These are phyloP conservation scores for Aschersonia sp. DNA, from an alignment of 2,329 filamentous ascomycete genomes.

Conservation along the genomic window DNA sequence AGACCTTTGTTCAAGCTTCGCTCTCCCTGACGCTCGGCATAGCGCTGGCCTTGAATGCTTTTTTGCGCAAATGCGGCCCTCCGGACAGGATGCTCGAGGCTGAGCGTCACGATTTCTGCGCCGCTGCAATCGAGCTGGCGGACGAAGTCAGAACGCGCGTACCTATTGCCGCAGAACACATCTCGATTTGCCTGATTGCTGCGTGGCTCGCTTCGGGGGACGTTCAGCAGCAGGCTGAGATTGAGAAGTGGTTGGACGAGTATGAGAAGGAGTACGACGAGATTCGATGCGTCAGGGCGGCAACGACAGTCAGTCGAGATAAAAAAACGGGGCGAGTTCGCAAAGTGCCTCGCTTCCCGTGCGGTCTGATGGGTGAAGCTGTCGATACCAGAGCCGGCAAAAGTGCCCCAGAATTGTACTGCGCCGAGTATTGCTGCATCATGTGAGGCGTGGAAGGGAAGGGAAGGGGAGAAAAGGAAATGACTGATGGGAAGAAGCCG, in stretches of 20 bases:
- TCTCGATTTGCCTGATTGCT: constrained; percentile 11
- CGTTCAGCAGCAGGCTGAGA: not conserved
- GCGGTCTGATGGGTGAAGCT: not conserved
- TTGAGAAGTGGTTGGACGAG: constrained; percentile 6
- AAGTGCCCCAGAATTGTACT: not conserved
- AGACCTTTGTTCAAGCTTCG: constrained; percentile 4
- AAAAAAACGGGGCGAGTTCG: not conserved
- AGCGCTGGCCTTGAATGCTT: constrained; percentile 10
- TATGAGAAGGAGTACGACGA: constrained; percentile 8
- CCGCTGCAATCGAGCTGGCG: constrained; percentile 11
- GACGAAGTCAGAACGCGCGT: constrained; percentile 8
- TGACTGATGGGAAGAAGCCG: too few species aligned
- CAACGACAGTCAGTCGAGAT: not conserved
- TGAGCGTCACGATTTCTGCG: constrained; percentile 3
- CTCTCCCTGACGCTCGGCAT: constrained; percentile 9
- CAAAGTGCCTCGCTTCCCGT: not conserved
- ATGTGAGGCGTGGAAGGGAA: not conserved
- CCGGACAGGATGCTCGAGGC: not conserved
- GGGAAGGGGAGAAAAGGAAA: not conserved
- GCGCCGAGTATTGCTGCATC: constrained; percentile 1
- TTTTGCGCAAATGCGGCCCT: constrained; percentile 4
- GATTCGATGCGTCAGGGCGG: not conserved
- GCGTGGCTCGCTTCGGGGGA: constrained; percentile 16
- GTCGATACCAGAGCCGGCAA: not conserved
- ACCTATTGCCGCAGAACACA: constrained; percentile 14